A percentile compares a stretch with the other conserved stretches of the same genome.
Evolutionary conservation across 2,329 filamentous ascomycete genomes (phyloP).

Genomic region (Cercospora brassicicola): DNA sequence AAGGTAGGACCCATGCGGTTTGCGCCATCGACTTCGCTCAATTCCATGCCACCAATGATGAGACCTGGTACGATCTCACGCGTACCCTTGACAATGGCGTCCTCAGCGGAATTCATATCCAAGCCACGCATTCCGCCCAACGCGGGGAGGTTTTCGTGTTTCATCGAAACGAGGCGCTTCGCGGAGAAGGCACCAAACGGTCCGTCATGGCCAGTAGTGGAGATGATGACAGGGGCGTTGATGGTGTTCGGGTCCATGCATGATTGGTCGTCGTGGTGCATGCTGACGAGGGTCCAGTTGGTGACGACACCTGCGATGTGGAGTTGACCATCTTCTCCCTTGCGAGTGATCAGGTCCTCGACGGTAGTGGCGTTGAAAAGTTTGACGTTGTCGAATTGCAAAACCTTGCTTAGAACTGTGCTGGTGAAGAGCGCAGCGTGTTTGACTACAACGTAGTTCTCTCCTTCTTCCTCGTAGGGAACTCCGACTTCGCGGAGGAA

Average conservation of each 20-base stretch:
- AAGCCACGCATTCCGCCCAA: constrained; percentile 90
- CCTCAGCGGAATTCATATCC: constrained; percentile 88
- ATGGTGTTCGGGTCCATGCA: constrained; percentile 99
- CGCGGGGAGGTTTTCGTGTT: constrained; percentile 66
- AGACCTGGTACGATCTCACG: constrained; percentile 84
- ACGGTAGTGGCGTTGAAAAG: constrained; percentile 93
- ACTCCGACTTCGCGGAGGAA: constrained; percentile 81
- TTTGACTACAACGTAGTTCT: constrained; percentile 84
- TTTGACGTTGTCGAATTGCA: constrained; percentile 87
- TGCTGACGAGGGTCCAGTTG: constrained; percentile 90
- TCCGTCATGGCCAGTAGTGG: constrained; percentile 84
- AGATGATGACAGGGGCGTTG: constrained; percentile 85
- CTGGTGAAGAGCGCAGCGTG: constrained; percentile 90
- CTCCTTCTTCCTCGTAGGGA: constrained; percentile 80
- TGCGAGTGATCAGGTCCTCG: constrained; percentile 87
- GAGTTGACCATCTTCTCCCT: constrained; percentile 53
- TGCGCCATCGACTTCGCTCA: constrained; percentile 78
- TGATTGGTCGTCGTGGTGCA: constrained; percentile 58
- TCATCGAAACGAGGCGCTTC: constrained; percentile 87
- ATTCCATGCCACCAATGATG: constrained; percentile 92
- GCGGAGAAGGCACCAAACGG: constrained; percentile 89
- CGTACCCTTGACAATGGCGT: constrained; percentile 89
- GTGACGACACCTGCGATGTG: constrained; percentile 87
- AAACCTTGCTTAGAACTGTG: constrained; percentile 78
- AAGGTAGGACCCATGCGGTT: constrained; percentile 81